phyloP scores from a whole-genome alignment of 192 early-diverging fungal genomes.

The Diversispora eburnea region DNA sequence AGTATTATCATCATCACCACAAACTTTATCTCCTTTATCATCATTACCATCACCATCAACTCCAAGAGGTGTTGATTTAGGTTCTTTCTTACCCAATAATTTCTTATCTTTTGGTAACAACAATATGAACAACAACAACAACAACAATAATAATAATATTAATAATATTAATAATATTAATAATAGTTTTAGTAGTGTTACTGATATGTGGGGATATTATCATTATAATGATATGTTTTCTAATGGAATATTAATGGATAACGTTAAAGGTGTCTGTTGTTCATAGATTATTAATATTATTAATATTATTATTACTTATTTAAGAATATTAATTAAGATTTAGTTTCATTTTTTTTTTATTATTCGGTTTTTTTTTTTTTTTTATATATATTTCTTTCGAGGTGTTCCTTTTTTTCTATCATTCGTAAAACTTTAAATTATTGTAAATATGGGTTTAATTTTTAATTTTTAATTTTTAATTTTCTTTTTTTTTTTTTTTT shows the following conservation, averaged over 20 bases:
- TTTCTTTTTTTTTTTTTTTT: no score
- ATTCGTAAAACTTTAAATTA: no score
- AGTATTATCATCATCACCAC: background rate
- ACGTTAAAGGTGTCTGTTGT: background rate
- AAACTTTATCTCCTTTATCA: background rate
- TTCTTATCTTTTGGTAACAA: background rate
- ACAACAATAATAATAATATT: background rate
- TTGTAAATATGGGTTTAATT: no score
- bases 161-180: background rate
- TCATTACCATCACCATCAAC: background rate
- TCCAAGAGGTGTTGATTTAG: background rate
- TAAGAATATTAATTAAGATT: no score
- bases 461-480: no score
- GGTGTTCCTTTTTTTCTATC: no score
- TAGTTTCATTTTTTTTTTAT: no score
- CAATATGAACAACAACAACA: no score
- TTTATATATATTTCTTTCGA: no score
- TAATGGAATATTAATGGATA: background rate
- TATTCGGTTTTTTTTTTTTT: no score
- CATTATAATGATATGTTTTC: background rate
- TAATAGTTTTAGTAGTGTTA: background rate
- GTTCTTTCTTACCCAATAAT: background rate
- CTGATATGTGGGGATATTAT: background rate
- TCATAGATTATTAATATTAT: background rate
- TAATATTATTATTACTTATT: no score